Base-by-base conservation (phyloP, 1,139 yeast species). In the Pneumocystis murina region DNA sequence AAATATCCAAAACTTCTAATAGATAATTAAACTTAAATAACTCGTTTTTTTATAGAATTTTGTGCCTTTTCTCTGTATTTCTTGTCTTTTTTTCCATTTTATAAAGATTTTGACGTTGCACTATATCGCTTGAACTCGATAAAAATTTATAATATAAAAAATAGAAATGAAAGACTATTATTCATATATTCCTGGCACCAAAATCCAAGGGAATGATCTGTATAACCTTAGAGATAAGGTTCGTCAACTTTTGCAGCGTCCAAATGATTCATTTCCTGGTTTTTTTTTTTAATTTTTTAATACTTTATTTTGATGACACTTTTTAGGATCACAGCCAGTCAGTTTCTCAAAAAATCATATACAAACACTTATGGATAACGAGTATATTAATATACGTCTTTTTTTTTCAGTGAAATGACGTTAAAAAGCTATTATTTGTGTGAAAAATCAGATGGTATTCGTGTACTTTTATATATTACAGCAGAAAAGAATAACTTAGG, bases 311-410 rank as follows among this genome's bases (percentile, higher is more conserved):
- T 67, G 57, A 59, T 24, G 38, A 60, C 40, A 17, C 76, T 1
- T 88, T 70, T 91, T 95, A 3, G 97, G 97, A 0, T 85, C 97
- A 0, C 98, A 94, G 74, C 99, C 99, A 0, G 89, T 92, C 1
- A 88, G 96, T 48, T 91, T 94, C 73, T 85, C 88, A 61, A 78
- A 89, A 66, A 78, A 79, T 58, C 97, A 91, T 57, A 77, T 78
- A 6, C 83, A 83, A 63, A 82, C 84, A 48, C 76, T 92, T 62
- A 73, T 81, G 72, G 76, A 77, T 2, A 81, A 81, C 64, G 90
- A 86, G 70, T 72, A 68, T n/a, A 72, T 66, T 20, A n/a, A 48
- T 48, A 20, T 33, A 33, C 8, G 6, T 36, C 12, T 30, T 48
- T 48, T 48, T 48, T 39, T 59, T 40, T 12, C 35, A 4, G 14